Conservation (phyloP, 2,329 filamentous ascomycete genomes). For the Sphaerulina vaccinii region DNA sequence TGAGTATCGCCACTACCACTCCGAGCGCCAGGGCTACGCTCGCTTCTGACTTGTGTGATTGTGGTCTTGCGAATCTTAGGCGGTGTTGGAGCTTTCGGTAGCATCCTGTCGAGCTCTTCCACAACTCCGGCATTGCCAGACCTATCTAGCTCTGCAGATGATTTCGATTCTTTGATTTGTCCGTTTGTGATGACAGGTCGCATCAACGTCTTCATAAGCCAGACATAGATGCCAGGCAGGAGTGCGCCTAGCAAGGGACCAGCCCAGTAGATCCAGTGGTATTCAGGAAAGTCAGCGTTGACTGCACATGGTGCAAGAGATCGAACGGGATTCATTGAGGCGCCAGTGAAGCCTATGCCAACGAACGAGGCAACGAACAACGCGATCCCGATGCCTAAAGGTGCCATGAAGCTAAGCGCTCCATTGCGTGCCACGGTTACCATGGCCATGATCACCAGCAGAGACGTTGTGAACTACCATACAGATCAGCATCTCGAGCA, state of each 20-base stretch:
- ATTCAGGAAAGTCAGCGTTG: constrained; percentile 28
- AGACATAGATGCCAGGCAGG: constrained; percentile 33
- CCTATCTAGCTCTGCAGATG: not conserved
- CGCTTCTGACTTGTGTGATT: constrained; percentile 1
- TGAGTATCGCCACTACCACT: not conserved
- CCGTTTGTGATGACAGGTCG: not conserved
- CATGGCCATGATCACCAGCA: constrained; percentile 37
- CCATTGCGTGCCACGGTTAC: constrained; percentile 34
- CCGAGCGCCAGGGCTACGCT: constrained; percentile 8
- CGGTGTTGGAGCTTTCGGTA: constrained; percentile 2
- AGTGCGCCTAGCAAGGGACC: constrained; percentile 33
- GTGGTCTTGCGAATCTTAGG: constrained; percentile 10
- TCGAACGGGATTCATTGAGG: constrained; percentile 36
- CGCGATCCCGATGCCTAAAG: constrained; percentile 29
- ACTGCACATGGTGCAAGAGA: constrained; percentile 35
- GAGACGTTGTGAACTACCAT: constrained; percentile 32
- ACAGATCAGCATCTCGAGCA: constrained; percentile 2
- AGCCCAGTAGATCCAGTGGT: constrained; percentile 35
- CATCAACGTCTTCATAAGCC: constrained; percentile 19
- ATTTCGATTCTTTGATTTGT: not conserved
- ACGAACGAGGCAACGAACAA: constrained; percentile 25
- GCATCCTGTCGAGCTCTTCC: constrained; percentile 4
- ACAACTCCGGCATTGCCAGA: not conserved
- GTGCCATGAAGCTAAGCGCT: constrained; percentile 32
- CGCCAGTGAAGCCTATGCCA: constrained; percentile 36